These are phyloP conservation scores for Elongisporangium senticosum DNA, from an alignment of 352 stramenopile species.

Conservation along the genomic window DNA sequence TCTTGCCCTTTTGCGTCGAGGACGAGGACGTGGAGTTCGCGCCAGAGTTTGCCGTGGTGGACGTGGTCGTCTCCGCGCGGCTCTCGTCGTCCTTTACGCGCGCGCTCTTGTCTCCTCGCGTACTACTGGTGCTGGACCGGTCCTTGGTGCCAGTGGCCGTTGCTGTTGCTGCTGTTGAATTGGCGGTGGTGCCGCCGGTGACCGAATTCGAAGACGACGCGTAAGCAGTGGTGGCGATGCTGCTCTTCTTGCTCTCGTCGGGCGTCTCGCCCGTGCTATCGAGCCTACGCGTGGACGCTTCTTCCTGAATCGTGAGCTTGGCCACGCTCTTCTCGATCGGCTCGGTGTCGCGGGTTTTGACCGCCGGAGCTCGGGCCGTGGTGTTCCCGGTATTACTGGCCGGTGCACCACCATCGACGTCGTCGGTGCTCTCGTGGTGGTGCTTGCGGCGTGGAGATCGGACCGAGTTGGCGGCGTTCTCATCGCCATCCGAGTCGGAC, in stretches of 20 bases:
- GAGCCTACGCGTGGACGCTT: slow-evolving; percentile 15
- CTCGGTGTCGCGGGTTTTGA: background rate
- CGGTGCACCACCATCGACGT: background rate
- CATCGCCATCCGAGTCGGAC: slow-evolving; percentile 19
- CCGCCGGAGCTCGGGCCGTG: background rate
- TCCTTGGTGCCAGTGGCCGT: slow-evolving; percentile 9
- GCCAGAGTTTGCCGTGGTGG: background rate
- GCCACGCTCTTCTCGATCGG: slow-evolving; percentile 27
- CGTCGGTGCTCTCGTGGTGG: background rate
- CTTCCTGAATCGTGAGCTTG: slow-evolving; percentile 26
- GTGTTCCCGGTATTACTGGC: background rate
- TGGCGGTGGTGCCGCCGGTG: background rate
- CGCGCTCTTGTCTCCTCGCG: slow-evolving; percentile 15
- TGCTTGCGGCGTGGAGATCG: slow-evolving; percentile 4
- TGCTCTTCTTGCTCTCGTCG: slow-evolving; percentile 10
- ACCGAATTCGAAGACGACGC: slow-evolving; percentile 3
- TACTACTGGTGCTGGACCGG: slow-evolving; percentile 11
- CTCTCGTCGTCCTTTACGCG: slow-evolving; percentile 54
- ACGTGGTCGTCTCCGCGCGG: slow-evolving; percentile 22
- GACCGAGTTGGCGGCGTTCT: slow-evolving; percentile 18
- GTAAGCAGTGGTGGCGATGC: background rate
- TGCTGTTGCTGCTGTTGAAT: background rate
- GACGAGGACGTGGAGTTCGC: background rate
- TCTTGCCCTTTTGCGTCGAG: slow-evolving; percentile 27
- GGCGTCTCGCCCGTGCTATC: slow-evolving; percentile 13